These are phyloP conservation scores for Chloris gayana DNA, from an alignment of 176 grass and related monocot genomes.

Conservation along the genomic window DNA sequence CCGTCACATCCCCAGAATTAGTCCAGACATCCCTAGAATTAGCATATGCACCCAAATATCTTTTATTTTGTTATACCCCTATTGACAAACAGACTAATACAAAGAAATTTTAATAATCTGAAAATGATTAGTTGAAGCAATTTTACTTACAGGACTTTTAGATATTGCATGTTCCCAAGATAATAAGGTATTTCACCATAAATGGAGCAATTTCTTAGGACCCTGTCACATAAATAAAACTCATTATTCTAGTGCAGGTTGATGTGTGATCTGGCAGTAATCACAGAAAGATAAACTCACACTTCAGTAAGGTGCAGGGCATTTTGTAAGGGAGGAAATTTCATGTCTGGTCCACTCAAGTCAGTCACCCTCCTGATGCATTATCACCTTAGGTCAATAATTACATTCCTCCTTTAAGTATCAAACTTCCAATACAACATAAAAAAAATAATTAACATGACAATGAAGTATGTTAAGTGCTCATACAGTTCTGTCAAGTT, in stretches of 20 bases:
- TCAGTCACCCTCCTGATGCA: constrained; percentile 76
- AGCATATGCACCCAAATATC: neutral
- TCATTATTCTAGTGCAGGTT: constrained; percentile 6
- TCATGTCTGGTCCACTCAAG: constrained; percentile 66
- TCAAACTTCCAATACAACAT: constrained; percentile 35
- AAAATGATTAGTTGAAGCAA: constrained; percentile 26
- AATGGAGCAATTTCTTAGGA: constrained; percentile 80
- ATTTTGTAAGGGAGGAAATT: constrained; percentile 73
- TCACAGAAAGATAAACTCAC: constrained; percentile 52
- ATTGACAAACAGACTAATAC: neutral
- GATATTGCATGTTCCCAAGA: constrained; percentile 62
- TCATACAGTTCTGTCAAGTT: constrained; percentile 89
- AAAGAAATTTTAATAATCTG: neutral
- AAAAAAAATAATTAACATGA: neutral
- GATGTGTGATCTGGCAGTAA: constrained; percentile 14
- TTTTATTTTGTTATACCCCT: constrained; percentile 5
- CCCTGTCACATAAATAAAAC: constrained; percentile 53
- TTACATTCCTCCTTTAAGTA: constrained; percentile 18
- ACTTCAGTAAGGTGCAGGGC: constrained; percentile 66
- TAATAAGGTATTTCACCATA: constrained; percentile 66
- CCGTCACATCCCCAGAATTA: neutral
- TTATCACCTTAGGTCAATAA: constrained; percentile 36
- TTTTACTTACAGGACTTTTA: constrained; percentile 76
- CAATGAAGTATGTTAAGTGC: constrained; percentile 13
- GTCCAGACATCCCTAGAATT: neutral